These are phyloP conservation scores for Nitzschia sp. DNA, from an alignment of 108 stramenopile species.

Conservation along the genomic window DNA sequence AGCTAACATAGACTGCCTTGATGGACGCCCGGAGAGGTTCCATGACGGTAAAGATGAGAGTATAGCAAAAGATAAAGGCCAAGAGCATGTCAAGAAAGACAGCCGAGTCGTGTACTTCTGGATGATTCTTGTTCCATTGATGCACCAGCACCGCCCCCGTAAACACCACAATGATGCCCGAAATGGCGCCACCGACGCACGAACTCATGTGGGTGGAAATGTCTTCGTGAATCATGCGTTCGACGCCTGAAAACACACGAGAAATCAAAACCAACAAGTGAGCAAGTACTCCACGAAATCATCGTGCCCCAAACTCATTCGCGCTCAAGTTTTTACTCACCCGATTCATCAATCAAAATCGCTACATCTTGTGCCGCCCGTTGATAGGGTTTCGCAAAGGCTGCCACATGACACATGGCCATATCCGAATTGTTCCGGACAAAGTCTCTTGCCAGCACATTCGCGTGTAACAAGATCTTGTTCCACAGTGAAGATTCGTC, in stretches of 20 bases:
- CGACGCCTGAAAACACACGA: conserved; percentile 47
- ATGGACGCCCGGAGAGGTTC: conserved; percentile 84
- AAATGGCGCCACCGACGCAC: conserved; percentile 57
- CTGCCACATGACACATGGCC: conserved; percentile 84
- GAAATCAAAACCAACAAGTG: too few relatives aligned
- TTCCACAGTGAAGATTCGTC: conserved; percentile 7
- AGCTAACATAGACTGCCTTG: conserved; percentile 85
- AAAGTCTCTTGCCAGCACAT: conserved; percentile 54
- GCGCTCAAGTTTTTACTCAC: conserved; percentile 37
- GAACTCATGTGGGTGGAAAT: conserved; percentile 82
- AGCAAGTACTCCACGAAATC: too few relatives aligned
- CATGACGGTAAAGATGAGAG: conserved; percentile 80
- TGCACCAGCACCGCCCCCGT: conserved; percentile 58
- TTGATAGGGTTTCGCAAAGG: conserved; percentile 78
- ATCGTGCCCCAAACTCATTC: too few relatives aligned
- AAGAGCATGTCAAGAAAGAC: conserved; percentile 70
- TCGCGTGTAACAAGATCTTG: conserved; percentile 24
- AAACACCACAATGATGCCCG: conserved; percentile 66
- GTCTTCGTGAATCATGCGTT: conserved; percentile 84
- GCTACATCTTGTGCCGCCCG: conserved; percentile 81
- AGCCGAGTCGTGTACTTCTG: conserved; percentile 40
- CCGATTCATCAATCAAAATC: conserved; percentile 69
- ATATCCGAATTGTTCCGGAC: conserved; percentile 79
- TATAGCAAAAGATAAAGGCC: conserved; percentile 73
- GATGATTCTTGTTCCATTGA: conserved; percentile 35